Evolutionary conservation across 345 rosid genomes (phyloP).

Genomic region (Orychophragmus violaceus): DNA sequence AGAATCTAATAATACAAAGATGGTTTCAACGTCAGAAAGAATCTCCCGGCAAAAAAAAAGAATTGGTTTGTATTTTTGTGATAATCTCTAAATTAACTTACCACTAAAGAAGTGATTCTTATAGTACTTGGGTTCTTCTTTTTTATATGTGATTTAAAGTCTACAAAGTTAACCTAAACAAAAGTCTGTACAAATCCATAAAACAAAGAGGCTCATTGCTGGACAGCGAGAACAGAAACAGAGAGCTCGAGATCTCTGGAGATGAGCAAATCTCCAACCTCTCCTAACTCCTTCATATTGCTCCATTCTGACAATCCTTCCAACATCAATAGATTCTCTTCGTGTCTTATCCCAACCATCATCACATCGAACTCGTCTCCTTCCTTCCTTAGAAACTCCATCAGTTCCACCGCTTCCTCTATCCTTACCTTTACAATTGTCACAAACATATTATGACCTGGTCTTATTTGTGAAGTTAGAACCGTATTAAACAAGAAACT

Average conservation of each 20-base stretch:
- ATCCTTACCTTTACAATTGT: constrained; percentile 19
- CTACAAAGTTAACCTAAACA: constrained; percentile 4
- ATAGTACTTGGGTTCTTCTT: not conserved
- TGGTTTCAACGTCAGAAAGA: not conserved
- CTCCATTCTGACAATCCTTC: constrained; percentile 39
- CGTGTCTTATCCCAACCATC: constrained; percentile 43
- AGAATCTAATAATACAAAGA: not conserved
- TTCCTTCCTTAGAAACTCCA: constrained; percentile 9
- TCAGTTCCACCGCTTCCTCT: constrained; percentile 18
- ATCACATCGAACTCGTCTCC: constrained; percentile 34
- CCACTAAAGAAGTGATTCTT: not conserved
- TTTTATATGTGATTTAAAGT: not conserved
- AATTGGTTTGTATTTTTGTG: not conserved
- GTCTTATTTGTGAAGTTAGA: not conserved
- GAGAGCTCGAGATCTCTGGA: constrained; percentile 30
- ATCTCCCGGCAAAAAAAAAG: not conserved
- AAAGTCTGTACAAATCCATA: constrained; percentile 4
- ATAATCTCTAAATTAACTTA: not conserved
- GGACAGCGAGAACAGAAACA: constrained; percentile 36
- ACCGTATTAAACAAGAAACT: not conserved
- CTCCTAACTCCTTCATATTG: constrained; percentile 37
- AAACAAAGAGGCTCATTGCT: constrained; percentile 23
- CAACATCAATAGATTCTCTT: constrained; percentile 12
- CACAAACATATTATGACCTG: not conserved
- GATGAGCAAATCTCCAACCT: constrained; percentile 36